Base-by-base conservation (phyloP, 352 stramenopile species). In the Elongisporangium prolatum region DNA sequence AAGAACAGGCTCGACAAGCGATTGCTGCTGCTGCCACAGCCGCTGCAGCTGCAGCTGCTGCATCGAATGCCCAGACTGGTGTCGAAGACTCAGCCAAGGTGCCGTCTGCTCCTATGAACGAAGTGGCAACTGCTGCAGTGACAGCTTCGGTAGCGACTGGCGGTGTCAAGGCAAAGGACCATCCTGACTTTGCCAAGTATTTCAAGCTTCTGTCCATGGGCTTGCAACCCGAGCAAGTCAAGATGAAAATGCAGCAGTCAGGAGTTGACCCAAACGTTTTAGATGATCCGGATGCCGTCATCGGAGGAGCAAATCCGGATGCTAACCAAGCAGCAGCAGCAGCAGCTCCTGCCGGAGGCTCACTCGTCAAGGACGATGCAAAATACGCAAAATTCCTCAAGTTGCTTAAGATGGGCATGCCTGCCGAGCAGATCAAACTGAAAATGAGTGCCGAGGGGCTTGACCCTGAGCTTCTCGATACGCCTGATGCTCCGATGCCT, bases 321-420 rank as follows among this genome's bases (percentile, higher is more conserved):
- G 14, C 49, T 21, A 40, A 38, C 37, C 50, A 22, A 54, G 28
- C 28, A 47, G 21, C 37, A 34, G 24, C 50, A 52, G 48, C 52
- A 22, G 24, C 21, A 24, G 28, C 18, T 14, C 8, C 54, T 14
- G 52, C 50, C 20, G 54, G 61, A 20, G 57, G 61, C 4, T 64
- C 38, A 11, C 62, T 84, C 16, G 80, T 91, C 49, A 89, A 91
- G 47, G 80, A 90, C 48, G 79, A 91, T 48, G 80, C 90, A 20
- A 74, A 70, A 44, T 98, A 97, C 60, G 70, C 72, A 5, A 98
- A 98, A 69, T 99, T 98, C 69, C 98, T 98, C 69, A 98, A 98
- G 62, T 94, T 99, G 71, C 56, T 87, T 13, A 98, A 97, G 60
- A 95, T 98, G 74, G 95, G 93, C 20, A 95, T 99, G 84, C 96